Evolutionary conservation across 345 rosid genomes (phyloP).

Genomic region (Eutrema heterophyllum): DNA sequence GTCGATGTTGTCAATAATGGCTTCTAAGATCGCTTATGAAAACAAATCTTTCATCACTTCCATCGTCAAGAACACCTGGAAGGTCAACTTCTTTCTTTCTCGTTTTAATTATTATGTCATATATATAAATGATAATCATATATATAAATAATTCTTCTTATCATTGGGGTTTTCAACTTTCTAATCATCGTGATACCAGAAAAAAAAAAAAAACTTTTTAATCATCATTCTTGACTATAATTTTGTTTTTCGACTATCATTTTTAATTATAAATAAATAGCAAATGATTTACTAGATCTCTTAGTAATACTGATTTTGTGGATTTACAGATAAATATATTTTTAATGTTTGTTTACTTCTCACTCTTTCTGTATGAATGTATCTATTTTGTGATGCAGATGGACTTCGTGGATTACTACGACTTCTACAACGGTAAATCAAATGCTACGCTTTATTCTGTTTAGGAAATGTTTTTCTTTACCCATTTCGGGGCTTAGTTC

Average conservation of each 20-base stretch:
- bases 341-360: neutral
- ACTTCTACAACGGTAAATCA: slow-evolving; percentile 43
- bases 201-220: too few relatives aligned
- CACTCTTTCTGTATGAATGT: neutral
- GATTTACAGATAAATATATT: neutral
- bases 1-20: slow-evolving; percentile 46
- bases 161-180: neutral
- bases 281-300: neutral
- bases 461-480: neutral
- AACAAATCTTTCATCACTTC: slow-evolving; percentile 35
- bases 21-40: slow-evolving; percentile 52
- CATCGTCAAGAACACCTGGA: slow-evolving; percentile 34
- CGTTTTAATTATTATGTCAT: neutral
- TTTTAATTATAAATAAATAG: neutral
- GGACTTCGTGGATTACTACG: slow-evolving; percentile 38
- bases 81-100: slow-evolving; percentile 26
- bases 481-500: neutral
- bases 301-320: neutral
- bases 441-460: neutral
- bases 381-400: slow-evolving; percentile 30
- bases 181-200: neutral
- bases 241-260: too few relatives aligned
- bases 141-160: neutral
- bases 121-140: neutral
- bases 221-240: neutral